Evolutionary conservation across 306 rosid genomes (phyloP).

Genomic region (Potentilla sterilis): DNA sequence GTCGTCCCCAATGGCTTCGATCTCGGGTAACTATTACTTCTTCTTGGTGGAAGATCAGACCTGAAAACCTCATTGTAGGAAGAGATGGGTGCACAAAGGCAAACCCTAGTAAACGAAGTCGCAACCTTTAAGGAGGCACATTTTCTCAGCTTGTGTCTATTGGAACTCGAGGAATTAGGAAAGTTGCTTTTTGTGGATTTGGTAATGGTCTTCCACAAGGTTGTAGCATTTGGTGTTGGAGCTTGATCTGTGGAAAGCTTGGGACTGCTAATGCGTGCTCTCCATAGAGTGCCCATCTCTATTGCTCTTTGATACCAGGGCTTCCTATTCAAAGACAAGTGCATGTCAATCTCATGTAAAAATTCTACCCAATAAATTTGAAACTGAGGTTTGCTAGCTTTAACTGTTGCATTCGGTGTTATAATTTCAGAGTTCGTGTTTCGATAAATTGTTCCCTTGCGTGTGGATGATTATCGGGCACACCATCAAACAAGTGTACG

Average conservation of each 20-base stretch:
- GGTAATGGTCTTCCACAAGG: constrained; percentile 52
- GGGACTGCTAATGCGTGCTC: constrained; percentile 27
- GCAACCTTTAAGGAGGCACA: constrained; percentile 80
- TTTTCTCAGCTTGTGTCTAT: constrained; percentile 56
- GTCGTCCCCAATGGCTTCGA: constrained; percentile 46
- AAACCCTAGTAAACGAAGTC: constrained; percentile 76
- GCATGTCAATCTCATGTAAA: not conserved
- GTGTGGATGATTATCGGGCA: too few relatives aligned
- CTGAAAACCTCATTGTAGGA: constrained; percentile 76
- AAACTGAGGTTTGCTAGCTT: too few relatives aligned
- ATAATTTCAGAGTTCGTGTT: too few relatives aligned
- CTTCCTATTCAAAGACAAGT: constrained; percentile 35
- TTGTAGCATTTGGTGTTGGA: constrained; percentile 23
- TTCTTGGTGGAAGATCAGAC: constrained; percentile 72
- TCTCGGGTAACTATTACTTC: constrained; percentile 88
- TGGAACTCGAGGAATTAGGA: constrained; percentile 16
- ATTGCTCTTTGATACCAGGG: constrained; percentile 94
- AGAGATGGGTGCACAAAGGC: constrained; percentile 91
- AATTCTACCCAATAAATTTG: not conserved
- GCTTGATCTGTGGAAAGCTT: constrained; percentile 36
- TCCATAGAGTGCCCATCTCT: constrained; percentile 60
- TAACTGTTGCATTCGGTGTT: too few relatives aligned
- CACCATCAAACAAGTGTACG: too few relatives aligned
- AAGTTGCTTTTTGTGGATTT: constrained; percentile 36
- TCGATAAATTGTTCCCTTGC: too few relatives aligned